These are phyloP conservation scores for Spiraea crenata DNA, from an alignment of 331 rosid species.

Conservation along the genomic window DNA sequence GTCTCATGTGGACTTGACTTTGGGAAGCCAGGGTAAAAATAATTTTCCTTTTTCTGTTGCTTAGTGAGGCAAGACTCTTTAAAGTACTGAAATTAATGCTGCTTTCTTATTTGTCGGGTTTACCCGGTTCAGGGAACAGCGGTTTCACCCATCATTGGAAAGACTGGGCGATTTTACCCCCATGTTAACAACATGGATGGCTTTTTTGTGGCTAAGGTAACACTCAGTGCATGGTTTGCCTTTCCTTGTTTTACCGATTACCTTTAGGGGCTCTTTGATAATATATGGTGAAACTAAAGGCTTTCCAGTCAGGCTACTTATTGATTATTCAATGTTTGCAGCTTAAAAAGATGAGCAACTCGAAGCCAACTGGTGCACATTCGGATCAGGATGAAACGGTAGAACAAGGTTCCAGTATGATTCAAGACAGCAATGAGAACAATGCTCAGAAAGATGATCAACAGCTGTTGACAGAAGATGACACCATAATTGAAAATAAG, in stretches of 20 bases:
- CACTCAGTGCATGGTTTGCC: not conserved
- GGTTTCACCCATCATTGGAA: constrained; percentile 86
- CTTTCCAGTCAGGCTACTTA: not conserved
- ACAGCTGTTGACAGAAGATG: constrained; percentile 12
- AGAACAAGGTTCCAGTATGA: constrained; percentile 21
- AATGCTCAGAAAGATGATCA: constrained; percentile 18
- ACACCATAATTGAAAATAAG: constrained; percentile 16
- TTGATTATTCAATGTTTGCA: constrained; percentile 29
- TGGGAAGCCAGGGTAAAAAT: no score
- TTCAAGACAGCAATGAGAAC: constrained; percentile 14
- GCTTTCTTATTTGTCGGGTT: constrained; percentile 59
- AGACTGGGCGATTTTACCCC: constrained; percentile 94
- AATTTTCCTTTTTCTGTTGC: no score
- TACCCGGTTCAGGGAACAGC: constrained; percentile 73
- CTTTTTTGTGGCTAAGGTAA: constrained; percentile 95
- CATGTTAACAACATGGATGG: constrained; percentile 98
- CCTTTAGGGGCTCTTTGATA: no score
- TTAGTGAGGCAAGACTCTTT: no score
- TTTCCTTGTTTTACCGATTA: not conserved
- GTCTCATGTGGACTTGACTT: no score
- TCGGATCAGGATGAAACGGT: constrained; percentile 31
- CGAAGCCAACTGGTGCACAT: constrained; percentile 39
- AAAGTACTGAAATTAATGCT: no score
- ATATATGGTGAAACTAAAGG: not conserved
- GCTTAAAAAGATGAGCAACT: constrained; percentile 83